These are phyloP conservation scores for Phytophthora melonis DNA, from an alignment of 352 stramenopile species.

Conservation along the genomic window DNA sequence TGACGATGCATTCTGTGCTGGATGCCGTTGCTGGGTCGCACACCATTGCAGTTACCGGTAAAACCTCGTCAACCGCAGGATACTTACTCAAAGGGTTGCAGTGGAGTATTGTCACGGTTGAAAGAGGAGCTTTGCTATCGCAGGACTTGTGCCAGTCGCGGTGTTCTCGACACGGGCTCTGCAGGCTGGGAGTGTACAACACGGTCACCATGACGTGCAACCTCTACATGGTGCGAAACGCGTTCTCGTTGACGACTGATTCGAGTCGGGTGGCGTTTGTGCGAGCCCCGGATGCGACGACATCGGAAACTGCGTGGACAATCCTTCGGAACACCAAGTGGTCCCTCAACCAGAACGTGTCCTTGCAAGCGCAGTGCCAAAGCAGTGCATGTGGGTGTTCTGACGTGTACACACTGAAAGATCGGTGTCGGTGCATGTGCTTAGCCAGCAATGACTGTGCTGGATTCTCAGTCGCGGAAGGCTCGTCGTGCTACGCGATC, in stretches of 20 bases:
- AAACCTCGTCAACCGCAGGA: slow-evolving; percentile 44
- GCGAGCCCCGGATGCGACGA: slow-evolving; percentile 32
- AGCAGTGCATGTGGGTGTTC: slow-evolving; percentile 42
- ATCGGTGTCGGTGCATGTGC: slow-evolving; percentile 63
- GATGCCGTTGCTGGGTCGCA: slow-evolving; percentile 37
- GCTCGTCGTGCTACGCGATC: slow-evolving; percentile 54
- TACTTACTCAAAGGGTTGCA: slow-evolving; percentile 52
- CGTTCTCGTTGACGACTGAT: slow-evolving; percentile 34
- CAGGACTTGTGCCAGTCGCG: slow-evolving; percentile 47
- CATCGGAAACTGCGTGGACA: slow-evolving; percentile 55
- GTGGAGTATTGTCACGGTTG: slow-evolving; percentile 44
- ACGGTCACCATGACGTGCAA: slow-evolving; percentile 46
- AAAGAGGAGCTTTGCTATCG: slow-evolving; percentile 51
- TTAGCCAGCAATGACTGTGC: slow-evolving; percentile 42
- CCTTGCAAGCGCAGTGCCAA: slow-evolving; percentile 42
- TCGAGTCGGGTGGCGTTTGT: slow-evolving; percentile 34
- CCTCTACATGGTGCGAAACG: slow-evolving; percentile 55
- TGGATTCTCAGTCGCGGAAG: slow-evolving; percentile 51
- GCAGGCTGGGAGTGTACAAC: slow-evolving; percentile 51
- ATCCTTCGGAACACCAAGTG: slow-evolving; percentile 49
- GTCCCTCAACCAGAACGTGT: slow-evolving; percentile 40
- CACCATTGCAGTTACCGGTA: slow-evolving; percentile 47
- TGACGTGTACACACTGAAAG: slow-evolving; percentile 40
- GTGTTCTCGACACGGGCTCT: slow-evolving; percentile 56
- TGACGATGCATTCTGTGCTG: slow-evolving; percentile 59